Evolutionary conservation across 139 green algal species (phyloP).

Genomic region (Chlamydomonas eustigma): DNA sequence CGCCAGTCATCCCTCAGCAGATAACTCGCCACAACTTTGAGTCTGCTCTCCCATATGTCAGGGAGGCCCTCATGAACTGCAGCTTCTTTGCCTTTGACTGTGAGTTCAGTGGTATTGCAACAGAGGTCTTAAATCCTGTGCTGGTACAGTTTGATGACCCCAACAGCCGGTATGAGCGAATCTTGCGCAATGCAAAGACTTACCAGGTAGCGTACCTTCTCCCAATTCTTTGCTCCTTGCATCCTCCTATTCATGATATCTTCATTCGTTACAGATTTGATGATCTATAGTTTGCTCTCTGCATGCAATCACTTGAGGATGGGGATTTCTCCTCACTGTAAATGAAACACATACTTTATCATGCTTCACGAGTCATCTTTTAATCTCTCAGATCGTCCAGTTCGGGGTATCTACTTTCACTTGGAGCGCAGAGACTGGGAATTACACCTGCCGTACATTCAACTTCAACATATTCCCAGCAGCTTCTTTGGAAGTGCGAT

Average conservation of each 20-base stretch:
- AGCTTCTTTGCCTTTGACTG: slow-evolving; percentile 59
- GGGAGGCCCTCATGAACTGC: slow-evolving; percentile 31
- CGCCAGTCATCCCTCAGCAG: too few relatives aligned
- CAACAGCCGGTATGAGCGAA: slow-evolving; percentile 17
- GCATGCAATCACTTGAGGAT: too few relatives aligned
- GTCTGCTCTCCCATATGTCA: slow-evolving; percentile 45
- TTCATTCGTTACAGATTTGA: too few relatives aligned
- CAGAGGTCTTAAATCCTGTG: neutral
- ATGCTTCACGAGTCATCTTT: too few relatives aligned
- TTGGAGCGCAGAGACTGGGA: slow-evolving; percentile 14
- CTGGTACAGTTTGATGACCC: slow-evolving; percentile 38
- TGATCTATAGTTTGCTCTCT: too few relatives aligned
- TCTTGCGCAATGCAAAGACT: slow-evolving; percentile 7
- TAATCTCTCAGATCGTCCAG: slow-evolving; percentile 48
- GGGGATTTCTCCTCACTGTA: too few relatives aligned
- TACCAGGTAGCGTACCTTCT: slow-evolving; percentile 31
- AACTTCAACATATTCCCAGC: slow-evolving; percentile 74
- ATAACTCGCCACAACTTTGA: slow-evolving; percentile 68
- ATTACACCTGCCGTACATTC: slow-evolving; percentile 54
- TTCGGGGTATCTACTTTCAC: slow-evolving; percentile 59
- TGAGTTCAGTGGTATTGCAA: slow-evolving; percentile 63
- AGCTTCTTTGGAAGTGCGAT: slow-evolving; percentile 49
- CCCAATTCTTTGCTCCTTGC: too few relatives aligned
- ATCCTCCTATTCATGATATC: too few relatives aligned
- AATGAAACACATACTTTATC: too few relatives aligned